A percentile compares a stretch with the other conserved stretches of the same genome.
Conservation (phyloP, 257 asterid species). For the Fraxinus excelsior region DNA sequence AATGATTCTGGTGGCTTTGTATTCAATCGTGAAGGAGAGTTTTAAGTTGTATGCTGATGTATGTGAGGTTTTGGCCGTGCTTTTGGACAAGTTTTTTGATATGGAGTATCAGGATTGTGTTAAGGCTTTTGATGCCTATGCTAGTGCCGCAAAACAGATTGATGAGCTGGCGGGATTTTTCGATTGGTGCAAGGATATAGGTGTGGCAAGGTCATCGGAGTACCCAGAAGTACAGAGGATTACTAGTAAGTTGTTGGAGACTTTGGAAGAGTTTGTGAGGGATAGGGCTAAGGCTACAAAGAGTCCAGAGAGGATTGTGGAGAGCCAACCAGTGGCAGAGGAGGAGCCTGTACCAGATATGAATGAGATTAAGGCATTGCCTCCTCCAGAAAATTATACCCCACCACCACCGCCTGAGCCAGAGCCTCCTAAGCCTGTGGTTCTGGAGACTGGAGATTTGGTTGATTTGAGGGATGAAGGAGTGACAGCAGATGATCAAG, state of each 20-base stretch:
- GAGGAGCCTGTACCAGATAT: conserved; percentile 55
- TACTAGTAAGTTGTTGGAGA: conserved; percentile 68
- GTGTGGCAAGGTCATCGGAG: conserved; percentile 68
- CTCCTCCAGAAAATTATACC: conserved; percentile 62
- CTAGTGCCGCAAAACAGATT: conserved; percentile 67
- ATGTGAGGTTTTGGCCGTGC: conserved; percentile 72
- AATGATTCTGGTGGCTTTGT: conserved; percentile 72
- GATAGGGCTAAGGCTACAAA: conserved; percentile 69
- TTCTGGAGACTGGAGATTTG: conserved; percentile 55
- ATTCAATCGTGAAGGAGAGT: conserved; percentile 62
- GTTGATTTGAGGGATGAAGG: conserved; percentile 81
- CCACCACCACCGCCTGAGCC: conserved; percentile 68
- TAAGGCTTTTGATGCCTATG: conserved; percentile 69
- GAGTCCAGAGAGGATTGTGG: conserved; percentile 69
- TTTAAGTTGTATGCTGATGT: conserved; percentile 76
- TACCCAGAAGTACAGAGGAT: conserved; percentile 77
- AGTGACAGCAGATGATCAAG: conserved; percentile 75
- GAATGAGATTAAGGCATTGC: conserved; percentile 79
- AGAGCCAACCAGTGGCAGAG: conserved; percentile 42
- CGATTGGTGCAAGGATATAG: conserved; percentile 78
- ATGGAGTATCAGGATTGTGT: conserved; percentile 80
- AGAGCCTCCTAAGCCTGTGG: conserved; percentile 51
- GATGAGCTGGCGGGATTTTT: conserved; percentile 66
- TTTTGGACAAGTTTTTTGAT: conserved; percentile 73
- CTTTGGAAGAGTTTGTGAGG: conserved; percentile 83